These are phyloP conservation scores for Poa pratensis DNA, from an alignment of 176 grass and related monocot genomes.

Conservation along the genomic window DNA sequence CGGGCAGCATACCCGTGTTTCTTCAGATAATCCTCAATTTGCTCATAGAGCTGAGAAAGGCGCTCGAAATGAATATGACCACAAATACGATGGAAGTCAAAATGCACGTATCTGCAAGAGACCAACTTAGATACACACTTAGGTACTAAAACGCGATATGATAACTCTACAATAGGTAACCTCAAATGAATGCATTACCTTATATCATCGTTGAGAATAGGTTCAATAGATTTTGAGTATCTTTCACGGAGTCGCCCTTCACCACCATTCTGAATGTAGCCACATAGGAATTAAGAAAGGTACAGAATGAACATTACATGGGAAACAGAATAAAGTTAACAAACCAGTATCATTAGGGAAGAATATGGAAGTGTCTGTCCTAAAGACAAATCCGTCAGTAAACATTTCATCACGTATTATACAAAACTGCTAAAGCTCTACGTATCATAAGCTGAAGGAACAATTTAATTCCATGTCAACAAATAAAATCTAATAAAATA, in stretches of 20 bases:
- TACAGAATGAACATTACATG: not conserved
- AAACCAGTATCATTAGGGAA: slow-evolving; percentile 27
- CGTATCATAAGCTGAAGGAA: slow-evolving; percentile 8
- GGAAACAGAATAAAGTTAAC: slow-evolving; percentile 34
- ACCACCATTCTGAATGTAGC: slow-evolving; percentile 69
- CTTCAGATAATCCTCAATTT: slow-evolving; percentile 84
- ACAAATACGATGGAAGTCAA: slow-evolving; percentile 93
- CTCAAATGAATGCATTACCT: slow-evolving; percentile 55
- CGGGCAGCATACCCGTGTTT: slow-evolving; percentile 68
- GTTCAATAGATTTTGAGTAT: slow-evolving; percentile 79
- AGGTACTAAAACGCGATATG: slow-evolving; percentile 17
- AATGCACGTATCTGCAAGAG: slow-evolving; percentile 86
- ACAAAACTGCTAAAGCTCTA: slow-evolving; percentile 20
- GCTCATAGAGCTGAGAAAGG: slow-evolving; percentile 88
- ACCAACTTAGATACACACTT: slow-evolving; percentile 32
- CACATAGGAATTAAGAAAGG: slow-evolving; percentile 39
- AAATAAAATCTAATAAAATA: slow-evolving; percentile 19
- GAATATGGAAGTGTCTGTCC: not conserved
- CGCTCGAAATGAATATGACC: slow-evolving; percentile 95
- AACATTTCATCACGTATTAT: not conserved
- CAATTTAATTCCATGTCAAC: slow-evolving; percentile 28
- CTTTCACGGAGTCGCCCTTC: slow-evolving; percentile 76
- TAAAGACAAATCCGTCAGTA: slow-evolving; percentile 3
- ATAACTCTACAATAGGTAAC: slow-evolving; percentile 13
- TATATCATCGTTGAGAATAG: slow-evolving; percentile 87